Evolutionary conservation across 768 basidiomycete genomes (phyloP).

Genomic region (Naganishia kalamii): DNA sequence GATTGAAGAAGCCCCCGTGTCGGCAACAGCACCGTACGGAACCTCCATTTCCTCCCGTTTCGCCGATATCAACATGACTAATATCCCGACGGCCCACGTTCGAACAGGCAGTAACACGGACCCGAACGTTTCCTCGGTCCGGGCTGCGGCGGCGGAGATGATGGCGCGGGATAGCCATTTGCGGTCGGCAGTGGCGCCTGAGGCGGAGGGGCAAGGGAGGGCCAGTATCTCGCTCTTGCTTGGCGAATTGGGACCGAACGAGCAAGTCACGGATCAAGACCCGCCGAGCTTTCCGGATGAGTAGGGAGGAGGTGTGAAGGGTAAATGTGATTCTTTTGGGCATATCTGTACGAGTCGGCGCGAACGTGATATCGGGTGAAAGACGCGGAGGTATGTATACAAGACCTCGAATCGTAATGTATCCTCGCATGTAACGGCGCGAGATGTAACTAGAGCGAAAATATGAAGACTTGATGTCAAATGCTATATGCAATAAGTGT

Average conservation of each 20-base stretch:
- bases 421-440: too few species aligned
- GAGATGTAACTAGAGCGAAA: too few species aligned
- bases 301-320: background rate
- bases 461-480: too few species aligned
- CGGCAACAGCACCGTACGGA: background rate
- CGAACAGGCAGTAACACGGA: background rate
- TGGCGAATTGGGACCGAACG: background rate
- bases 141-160: background rate
- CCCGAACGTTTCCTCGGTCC: background rate
- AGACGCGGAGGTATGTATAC: too few species aligned
- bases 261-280: background rate
- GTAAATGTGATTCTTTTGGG: too few species aligned
- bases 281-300: background rate
- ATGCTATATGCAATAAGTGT: too few species aligned
- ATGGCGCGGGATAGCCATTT: background rate
- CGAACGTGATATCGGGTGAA: too few species aligned
- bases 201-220: background rate
- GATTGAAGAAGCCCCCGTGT: background rate
- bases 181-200: background rate
- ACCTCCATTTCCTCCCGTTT: background rate
- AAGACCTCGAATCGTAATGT: too few species aligned
- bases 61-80: background rate
- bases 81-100: background rate
- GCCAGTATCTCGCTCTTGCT: background rate
- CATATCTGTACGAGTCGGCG: too few species aligned